Evolutionary conservation across 148 eudicot genomes (phyloP).

Genomic region (Spergularia bocconei): DNA sequence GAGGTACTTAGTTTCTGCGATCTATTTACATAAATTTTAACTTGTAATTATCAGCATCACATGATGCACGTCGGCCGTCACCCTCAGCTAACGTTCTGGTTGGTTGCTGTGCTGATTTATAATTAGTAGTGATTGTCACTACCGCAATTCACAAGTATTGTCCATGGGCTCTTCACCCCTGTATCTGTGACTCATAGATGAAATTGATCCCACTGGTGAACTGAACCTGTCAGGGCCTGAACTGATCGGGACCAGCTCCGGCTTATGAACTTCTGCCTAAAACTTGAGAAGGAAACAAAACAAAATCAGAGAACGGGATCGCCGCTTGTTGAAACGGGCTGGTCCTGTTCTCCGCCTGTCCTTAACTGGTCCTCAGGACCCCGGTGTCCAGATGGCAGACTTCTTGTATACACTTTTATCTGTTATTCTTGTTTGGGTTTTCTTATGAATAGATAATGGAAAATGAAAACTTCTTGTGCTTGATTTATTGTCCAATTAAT

Average conservation of each 20-base stretch:
- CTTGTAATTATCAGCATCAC: slow-evolving; percentile 1
- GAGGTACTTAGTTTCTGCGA: slow-evolving; percentile 55
- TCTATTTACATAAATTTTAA: background rate
- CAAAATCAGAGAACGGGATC: no score
- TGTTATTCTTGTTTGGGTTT: background rate
- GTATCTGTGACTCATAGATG: no score
- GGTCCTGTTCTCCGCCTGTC: no score
- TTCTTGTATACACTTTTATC: background rate
- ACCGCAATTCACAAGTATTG: background rate
- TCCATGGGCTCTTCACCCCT: no score
- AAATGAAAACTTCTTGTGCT: background rate
- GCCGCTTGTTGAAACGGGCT: no score
- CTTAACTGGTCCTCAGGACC: no score
- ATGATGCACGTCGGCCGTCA: background rate
- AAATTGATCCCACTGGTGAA: no score
- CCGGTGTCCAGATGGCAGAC: background rate
- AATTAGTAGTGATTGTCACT: background rate
- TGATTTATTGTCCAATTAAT: background rate
- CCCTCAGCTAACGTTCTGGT: background rate
- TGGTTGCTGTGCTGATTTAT: background rate
- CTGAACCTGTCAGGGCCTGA: no score
- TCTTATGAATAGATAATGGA: background rate
- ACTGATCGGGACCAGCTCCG: no score
- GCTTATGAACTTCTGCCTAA: no score
- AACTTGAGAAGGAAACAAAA: no score